A percentile compares a stretch with the other conserved stretches of the same genome.
Conservation (phyloP, 306 rosid species). For the Fagus crenata region DNA sequence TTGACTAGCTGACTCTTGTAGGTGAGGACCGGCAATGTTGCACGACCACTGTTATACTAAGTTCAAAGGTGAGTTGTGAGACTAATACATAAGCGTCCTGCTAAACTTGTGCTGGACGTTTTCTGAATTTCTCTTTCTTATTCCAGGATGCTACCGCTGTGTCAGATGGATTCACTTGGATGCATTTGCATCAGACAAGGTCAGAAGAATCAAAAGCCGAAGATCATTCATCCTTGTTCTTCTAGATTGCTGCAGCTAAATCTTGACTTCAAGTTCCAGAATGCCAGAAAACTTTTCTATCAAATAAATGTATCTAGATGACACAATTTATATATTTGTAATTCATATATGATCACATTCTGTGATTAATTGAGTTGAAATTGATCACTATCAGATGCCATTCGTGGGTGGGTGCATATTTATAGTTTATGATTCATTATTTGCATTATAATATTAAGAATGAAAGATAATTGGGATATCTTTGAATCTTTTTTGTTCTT, state of each 20-base stretch:
- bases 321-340: background rate
- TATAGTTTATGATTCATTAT: background rate
- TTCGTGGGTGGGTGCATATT: background rate
- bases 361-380: background rate
- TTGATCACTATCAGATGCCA: background rate
- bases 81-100: background rate
- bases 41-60: slow-evolving; percentile 37
- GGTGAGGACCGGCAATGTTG: slow-evolving; percentile 40
- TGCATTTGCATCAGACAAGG: slow-evolving; percentile 69
- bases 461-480: background rate
- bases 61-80: slow-evolving; percentile 37
- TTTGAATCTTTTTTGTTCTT: background rate
- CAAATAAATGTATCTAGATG: slow-evolving; percentile 37
- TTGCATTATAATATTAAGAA: background rate
- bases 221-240: slow-evolving; percentile 33
- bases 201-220: slow-evolving; percentile 36
- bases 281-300: slow-evolving; percentile 21
- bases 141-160: slow-evolving; percentile 45
- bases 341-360: background rate
- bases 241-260: slow-evolving; percentile 32
- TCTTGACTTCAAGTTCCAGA: slow-evolving; percentile 16
- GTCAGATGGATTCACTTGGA: slow-evolving; percentile 47
- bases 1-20: slow-evolving; percentile 13
- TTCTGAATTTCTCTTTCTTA: background rate
- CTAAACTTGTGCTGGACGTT: slow-evolving; percentile 1